These are phyloP conservation scores for Vanrija pseudolonga DNA, from an alignment of 1,284 basidiomycete genomes.

Conservation along the genomic window DNA sequence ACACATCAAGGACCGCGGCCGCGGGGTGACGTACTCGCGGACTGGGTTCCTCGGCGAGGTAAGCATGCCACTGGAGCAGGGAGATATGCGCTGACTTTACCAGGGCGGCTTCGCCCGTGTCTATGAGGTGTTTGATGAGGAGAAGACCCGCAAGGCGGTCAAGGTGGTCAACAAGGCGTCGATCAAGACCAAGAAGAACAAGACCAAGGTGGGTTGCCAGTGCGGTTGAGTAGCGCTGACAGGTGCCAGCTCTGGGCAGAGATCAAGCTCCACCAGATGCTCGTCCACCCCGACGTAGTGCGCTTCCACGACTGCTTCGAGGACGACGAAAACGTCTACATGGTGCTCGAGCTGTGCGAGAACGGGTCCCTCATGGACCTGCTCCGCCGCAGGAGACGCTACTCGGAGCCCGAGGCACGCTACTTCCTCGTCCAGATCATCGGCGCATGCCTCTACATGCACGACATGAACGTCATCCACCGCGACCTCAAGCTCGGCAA, in stretches of 20 bases:
- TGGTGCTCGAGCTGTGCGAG: slow-evolving; percentile 88
- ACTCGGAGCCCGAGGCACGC: slow-evolving; percentile 87
- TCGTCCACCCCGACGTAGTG: slow-evolving; percentile 90
- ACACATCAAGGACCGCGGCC: slow-evolving; percentile 65
- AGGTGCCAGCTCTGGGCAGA: slow-evolving; percentile 90
- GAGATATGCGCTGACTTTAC: neutral
- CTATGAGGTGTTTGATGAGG: slow-evolving; percentile 74
- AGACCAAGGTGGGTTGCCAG: slow-evolving; percentile 67
- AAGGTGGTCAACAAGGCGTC: slow-evolving; percentile 81
- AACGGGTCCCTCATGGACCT: slow-evolving; percentile 81
- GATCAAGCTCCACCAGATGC: slow-evolving; percentile 93
- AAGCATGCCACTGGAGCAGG: slow-evolving; percentile 33
- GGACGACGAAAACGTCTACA: slow-evolving; percentile 92
- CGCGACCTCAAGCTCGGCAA: slow-evolving; percentile 95
- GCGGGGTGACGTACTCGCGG: slow-evolving; percentile 60
- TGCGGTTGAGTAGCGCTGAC: neutral
- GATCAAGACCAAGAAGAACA: slow-evolving; percentile 84
- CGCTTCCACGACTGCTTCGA: slow-evolving; percentile 92
- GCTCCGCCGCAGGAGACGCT: slow-evolving; percentile 78
- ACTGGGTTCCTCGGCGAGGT: slow-evolving; percentile 85
- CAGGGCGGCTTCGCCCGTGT: slow-evolving; percentile 88
- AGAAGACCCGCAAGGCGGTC: slow-evolving; percentile 67
- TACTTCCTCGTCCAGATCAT: slow-evolving; percentile 93
- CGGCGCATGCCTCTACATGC: slow-evolving; percentile 95
- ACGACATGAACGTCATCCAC: slow-evolving; percentile 89